Evolutionary conservation across 2,329 filamentous ascomycete species (phyloP), one percentile per base, ranked within the genome.

Genomic region (Phaeoacremonium minimum): DNA sequence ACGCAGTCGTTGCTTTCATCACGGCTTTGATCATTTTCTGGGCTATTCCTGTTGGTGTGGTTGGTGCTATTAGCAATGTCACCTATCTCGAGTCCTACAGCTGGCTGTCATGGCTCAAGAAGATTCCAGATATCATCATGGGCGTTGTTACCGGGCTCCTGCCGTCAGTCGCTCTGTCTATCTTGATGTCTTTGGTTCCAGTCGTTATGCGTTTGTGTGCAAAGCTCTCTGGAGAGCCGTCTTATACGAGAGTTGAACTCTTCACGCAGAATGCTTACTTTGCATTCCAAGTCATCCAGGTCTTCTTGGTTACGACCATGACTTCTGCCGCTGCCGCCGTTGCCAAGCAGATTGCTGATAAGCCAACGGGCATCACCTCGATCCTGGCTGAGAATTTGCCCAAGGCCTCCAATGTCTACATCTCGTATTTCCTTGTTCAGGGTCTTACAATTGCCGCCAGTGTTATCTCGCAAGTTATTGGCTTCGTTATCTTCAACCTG

Each of bases 241-340:
- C 87, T 1, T 60, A 79, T 6, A 83, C 88, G 2, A 75, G 84
- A 9, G 81, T 95, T 13, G 93, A 98, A 59, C 69, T 97, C 7
- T 89, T 88, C 40, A 89, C 87, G 0, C 88, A 97, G 56, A 93
- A 90, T 52, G 85, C 80, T 48, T 97, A 94, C 69, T 98, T 95
- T 53, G 79, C 76, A 31, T 94, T 94, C 66, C 87, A 93, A 58
- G 80, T 97, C 30, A 73, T 96, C 15, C 90, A 97, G 56, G 87
- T 95, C 30, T 97, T 97, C 66, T 66, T 97, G 39, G 79, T 97
- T 33, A 82, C 87, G 0, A 95, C 91, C 0, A 47, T 97, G 18
- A 77, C 86, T 2, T 91, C 88, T 13, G 83, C 88, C 2, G 90
- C 90, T 8, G 79, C 87, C 4, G 75, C 83, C 6, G 79, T 87